Base-by-base conservation (phyloP, 2,329 filamentous ascomycete species). In the Mycosphaerelloides madeirae region DNA sequence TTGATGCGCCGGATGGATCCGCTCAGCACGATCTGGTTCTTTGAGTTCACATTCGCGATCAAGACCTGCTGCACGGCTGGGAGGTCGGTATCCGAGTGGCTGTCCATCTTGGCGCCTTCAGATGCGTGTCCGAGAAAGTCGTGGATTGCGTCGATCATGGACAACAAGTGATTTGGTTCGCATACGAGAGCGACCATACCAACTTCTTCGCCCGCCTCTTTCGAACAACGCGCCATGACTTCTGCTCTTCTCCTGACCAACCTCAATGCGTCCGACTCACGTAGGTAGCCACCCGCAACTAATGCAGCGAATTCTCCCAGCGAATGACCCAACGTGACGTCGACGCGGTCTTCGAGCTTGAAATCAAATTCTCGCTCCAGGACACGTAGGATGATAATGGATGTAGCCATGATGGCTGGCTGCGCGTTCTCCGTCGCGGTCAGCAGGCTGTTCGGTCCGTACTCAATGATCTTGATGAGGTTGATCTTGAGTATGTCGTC, bases 171-270 rank as follows among this genome's bases (percentile, higher is more conserved):
- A 52, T 83, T 78, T 3, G 87, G 84, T 62, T 96, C 89, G 46
- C 88, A 95, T 6, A 97, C 84, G 9, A 96, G 72, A 3, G 91
- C 91, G 2, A 96, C 83, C 91, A 97, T 97, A 61, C 91, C 91
- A 60, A 94, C 93, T 57, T 89, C 85, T 49, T 80, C 74, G 11
- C 77, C 73, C 3, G 87, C 86, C 18, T 76, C 71, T 54, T 71
- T 71, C 6, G 86, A 89, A 56, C 87, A 90, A 34, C 81, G 76
- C 3, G 84, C 81, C 88, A 96, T 95, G 53, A 84, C 80, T 62
- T 89, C 84, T 38, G 87, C 91, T 34, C 91, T 80, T 56, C 77
- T 77, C 48, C 83, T 79, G 41, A 95, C 85, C 62, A 96, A 74
- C 54, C 77, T 79, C 49, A 96, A 70, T 42, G 87, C 86, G 67